Evolutionary conservation across 1,139 yeast species (phyloP).

Genomic region (Geotrichum carabidarum): DNA sequence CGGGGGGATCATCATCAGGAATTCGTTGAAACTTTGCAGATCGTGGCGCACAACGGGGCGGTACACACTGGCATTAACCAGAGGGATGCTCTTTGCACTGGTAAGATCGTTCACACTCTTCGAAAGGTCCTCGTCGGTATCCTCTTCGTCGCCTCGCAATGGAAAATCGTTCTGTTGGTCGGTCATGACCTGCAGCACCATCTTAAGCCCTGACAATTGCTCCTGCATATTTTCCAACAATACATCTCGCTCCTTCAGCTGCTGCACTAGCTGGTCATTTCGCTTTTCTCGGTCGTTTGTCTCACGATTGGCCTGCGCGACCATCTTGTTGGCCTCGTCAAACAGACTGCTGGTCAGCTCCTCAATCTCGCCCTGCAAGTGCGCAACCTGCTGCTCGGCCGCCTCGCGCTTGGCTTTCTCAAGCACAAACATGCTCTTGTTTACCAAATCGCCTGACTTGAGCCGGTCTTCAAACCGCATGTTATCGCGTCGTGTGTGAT

Average conservation of each 20-base stretch:
- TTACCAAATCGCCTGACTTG: constrained; percentile 27
- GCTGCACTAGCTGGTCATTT: constrained; percentile 57
- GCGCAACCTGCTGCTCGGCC: constrained; percentile 50
- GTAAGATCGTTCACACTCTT: background rate
- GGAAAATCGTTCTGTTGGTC: constrained; percentile 30
- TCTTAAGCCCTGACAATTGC: constrained; percentile 67
- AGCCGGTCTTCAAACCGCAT: constrained; percentile 28
- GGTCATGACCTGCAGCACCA: constrained; percentile 47
- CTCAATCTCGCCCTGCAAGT: constrained; percentile 60
- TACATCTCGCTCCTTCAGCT: constrained; percentile 65
- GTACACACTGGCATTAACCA: constrained; percentile 12
- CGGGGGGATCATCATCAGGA: constrained; percentile 14
- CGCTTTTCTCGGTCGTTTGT: constrained; percentile 37
- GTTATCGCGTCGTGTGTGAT: constrained; percentile 29
- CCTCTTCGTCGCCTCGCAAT: background rate
- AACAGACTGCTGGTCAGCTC: constrained; percentile 63
- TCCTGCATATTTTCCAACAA: constrained; percentile 61
- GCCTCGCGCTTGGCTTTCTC: constrained; percentile 32
- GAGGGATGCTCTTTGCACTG: background rate
- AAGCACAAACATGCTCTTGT: constrained; percentile 18
- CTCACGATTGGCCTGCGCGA: constrained; percentile 53
- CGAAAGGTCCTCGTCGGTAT: background rate
- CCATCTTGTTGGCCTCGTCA: constrained; percentile 69
- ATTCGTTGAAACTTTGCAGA: constrained; percentile 20
- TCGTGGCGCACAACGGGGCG: constrained; percentile 26